These are phyloP conservation scores for Sphagnum magellanicum DNA, from an alignment of 228 moss, liverwort and hornwort species.

Conservation along the genomic window DNA sequence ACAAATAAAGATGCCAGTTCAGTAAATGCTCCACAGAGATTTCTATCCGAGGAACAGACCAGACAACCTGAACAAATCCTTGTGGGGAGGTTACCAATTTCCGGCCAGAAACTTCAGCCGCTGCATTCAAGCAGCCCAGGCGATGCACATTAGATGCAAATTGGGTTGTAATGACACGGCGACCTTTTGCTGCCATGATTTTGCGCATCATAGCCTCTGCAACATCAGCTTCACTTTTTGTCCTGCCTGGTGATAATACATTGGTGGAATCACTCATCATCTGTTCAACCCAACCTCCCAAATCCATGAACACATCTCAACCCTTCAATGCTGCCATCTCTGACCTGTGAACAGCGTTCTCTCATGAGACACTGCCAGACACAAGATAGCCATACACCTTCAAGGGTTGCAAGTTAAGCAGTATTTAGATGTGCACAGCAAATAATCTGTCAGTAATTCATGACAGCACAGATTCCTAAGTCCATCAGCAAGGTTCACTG, in stretches of 20 bases:
- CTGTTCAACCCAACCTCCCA: conserved; percentile 29
- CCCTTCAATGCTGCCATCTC: no score
- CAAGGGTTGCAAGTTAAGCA: no score
- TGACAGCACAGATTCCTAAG: no score
- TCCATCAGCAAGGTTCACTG: no score
- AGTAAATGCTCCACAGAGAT: no score
- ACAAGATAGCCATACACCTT: no score
- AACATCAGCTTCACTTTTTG: conserved; percentile 94
- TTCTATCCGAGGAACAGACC: no score
- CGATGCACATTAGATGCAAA: conserved; percentile 99
- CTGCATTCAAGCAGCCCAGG: conserved; percentile 80
- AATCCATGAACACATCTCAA: neutral
- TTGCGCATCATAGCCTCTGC: conserved; percentile 92
- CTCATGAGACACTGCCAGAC: no score
- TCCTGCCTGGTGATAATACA: conserved; percentile 84
- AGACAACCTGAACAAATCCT: no score
- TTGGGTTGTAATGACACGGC: conserved; percentile 92
- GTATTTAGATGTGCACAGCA: no score
- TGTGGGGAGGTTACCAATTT: conserved; percentile 47
- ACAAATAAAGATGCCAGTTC: neutral
- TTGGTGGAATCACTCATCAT: conserved; percentile 99
- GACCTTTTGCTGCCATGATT: conserved; percentile 74
- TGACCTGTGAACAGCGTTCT: no score
- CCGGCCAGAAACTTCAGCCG: conserved; percentile 88
- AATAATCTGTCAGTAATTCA: no score